Base-by-base conservation (phyloP, 371 early-diverging fungal species). In the Rhizomucor pusillus region DNA sequence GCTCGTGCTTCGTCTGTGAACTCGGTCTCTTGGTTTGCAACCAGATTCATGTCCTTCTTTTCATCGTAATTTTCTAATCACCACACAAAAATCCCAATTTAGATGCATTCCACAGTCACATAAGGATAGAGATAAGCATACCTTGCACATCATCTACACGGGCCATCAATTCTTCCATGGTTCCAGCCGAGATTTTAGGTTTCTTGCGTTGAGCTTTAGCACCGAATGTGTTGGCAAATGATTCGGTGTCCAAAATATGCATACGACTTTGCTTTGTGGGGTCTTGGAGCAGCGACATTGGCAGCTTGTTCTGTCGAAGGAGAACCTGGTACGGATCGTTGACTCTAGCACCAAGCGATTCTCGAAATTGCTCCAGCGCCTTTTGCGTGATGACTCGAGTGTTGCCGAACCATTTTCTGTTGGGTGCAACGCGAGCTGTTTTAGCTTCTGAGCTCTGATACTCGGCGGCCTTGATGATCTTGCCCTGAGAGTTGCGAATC, bases 371-470 rank as follows among this genome's bases (percentile, higher is more conserved):
- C 57, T 90, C 91, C 50, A 97, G 81, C 47, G 90, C 90, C 69
- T 93, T 90, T 67, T 95, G 95, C 2, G 92, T 92, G 63, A 95
- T 93, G 13, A 94, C 97, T 57, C 97, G 80, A 43, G 97, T 91
- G 83, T 99, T 91, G 71, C 95, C 94, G 73, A 99, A 99, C 99
- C 99, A 99, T 63, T 91, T 87, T 71, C 99, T 83, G 71, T 95
- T 89, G 52, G 99, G 94, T 52, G 92, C 90, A 18, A 99, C 90
- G 58, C 96, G 84, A 19, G 90, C 90, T 9, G 89, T 87, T 24
- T 85, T 76, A 11, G 88, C 88, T 50, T 86, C 81, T 33, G 78
- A 84, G 60, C 82, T 84, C 82, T 99, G 99, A 73, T 90, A 99
- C 24, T 79, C 82, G 13, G 99, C 99, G 5, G 87, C 93, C 74